Percentiles rank a stretch among this genome's conserved stretches.
phyloP scores from a whole-genome alignment of 305 asterid species.

The Fraxinus paxiana region DNA sequence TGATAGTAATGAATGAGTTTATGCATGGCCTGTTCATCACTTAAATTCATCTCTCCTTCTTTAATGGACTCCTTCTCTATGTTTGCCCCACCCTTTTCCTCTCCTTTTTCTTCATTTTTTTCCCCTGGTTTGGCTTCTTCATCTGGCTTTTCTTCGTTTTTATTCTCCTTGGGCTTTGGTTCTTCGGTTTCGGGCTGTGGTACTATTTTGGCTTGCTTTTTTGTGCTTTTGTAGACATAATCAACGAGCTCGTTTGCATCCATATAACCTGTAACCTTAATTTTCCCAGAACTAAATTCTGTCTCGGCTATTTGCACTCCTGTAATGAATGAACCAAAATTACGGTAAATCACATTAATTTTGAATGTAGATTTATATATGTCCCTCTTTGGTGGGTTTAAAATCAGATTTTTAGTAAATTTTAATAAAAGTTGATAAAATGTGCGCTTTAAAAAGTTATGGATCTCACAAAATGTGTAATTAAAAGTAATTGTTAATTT shows the following conservation, averaged over 20 bases:
- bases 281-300: conserved; percentile 62
- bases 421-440: too few relatives aligned
- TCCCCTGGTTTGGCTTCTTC: conserved; percentile 41
- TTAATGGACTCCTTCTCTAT: conserved; percentile 18
- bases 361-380: background rate
- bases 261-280: conserved; percentile 77
- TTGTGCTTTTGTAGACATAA: conserved; percentile 80
- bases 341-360: background rate
- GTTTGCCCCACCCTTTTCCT: conserved; percentile 29
- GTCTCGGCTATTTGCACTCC: conserved; percentile 82
- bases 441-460: too few relatives aligned
- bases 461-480: background rate
- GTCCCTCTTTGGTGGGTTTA: background rate
- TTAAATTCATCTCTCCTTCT: conserved; percentile 23
- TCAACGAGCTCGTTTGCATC: conserved; percentile 70
- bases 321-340: conserved; percentile 13
- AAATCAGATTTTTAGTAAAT: background rate
- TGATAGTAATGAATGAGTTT: conserved; percentile 58
- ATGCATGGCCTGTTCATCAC: conserved; percentile 40
- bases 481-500: too few relatives aligned
- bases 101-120: conserved; percentile 24
- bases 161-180: conserved; percentile 38
- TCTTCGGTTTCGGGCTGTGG: conserved; percentile 68
- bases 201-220: conserved; percentile 76
- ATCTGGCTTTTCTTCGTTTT: conserved; percentile 35